Base-by-base conservation (phyloP, 2,329 filamentous ascomycete species). In the Achaetomium macrosporum region DNA sequence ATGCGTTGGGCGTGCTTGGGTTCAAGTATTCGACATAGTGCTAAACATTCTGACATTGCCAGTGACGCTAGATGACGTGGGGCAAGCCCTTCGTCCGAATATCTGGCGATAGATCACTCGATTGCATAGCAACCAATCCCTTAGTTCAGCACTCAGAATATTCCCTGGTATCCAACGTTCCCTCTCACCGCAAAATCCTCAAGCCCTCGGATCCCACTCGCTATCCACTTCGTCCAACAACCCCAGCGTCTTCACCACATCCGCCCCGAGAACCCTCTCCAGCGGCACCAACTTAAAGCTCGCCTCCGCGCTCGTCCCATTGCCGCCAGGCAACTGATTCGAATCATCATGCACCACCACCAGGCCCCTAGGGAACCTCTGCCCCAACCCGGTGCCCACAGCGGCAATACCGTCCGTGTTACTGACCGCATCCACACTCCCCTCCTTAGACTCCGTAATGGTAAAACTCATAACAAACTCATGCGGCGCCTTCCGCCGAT, bases 251-350 rank as follows among this genome's bases (percentile, higher is more conserved):
- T 17, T 50, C 30, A 56, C 42, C 13, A 45, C 53, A 10, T 56
- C 50, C 2, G 53, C 50, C 25, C 53, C 53, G 4, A 56, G 8
- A 4, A 56, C 31, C 20, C n/a, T 44, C 6, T 49, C 53, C 50
- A 56, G 31, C 30, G 50, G 46, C 11, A 56, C 46, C 41, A 56
- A n/a, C 53, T 56, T 56, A 12, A 56, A 56, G 42, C 53, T 56
- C 30, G 50, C 53, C 53, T 47, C 50, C n/a, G 20, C 45, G 12
- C 53, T 56, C 30, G 53, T 56, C n/a, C 53, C 53, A 10, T 42
- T 29, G 19, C 49, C 50, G 1, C 46, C 50, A n/a, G 49, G 16
- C 45, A 56, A 46, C 50, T 56, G 42, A 50, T 56, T 56, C 29
- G 53, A 19, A 35, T 56, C 53, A 33, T 56, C 53, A 39, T 56